Evolutionary conservation across 257 asterid species (phyloP), one percentile per base, ranked within the genome.

Genomic region (Forsythia suspensa): DNA sequence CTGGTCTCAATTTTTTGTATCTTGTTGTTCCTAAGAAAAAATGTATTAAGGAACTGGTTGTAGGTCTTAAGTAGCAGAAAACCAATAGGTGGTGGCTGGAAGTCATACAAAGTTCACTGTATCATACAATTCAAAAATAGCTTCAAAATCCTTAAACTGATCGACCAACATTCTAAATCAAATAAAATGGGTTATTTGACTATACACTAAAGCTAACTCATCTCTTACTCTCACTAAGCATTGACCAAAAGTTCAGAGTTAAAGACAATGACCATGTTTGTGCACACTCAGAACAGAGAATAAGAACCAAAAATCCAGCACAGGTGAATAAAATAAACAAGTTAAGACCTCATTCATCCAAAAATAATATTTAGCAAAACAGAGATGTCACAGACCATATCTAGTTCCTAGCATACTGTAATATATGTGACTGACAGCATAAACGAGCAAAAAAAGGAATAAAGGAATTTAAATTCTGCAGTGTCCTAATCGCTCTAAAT

Each of bases 161-260:
- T 77, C 76, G 40, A 71, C 57, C 21, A 9, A 11, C 36, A 51
- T 16, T 57, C 39, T 44, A 77, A 36, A 21, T 41, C 16, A 70
- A 77, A 12, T 39, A 18, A 6, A 72, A 8, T 78, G 39, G 20
- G 41, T 37, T 41, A 18, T 61, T 71, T 39, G 13, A 57, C 21
- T 3, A 59, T 34, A 43, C 18, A 42, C 77, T 72, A 13, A 57
- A 72, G 71, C n/a, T 57, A 65, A 79, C 44, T 24, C 57, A 63
- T 63, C 70, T 29, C 70, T 63, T 20, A 24, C 39, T 41, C 63
- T 36, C 36, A n/a, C 29, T 11, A 36, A 43, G 70, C 70, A 44
- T 61, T 34, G 11, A 21, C 18, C 20, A 6, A 55, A 10, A 34
- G 24, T 36, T 61, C 34, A 4, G 42, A 59, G 57, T 18, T 38